A percentile compares a stretch with the other conserved stretches of the same genome.
Conservation (phyloP, 2,329 filamentous ascomycete species). For the Pestalotiopsis sp. region DNA sequence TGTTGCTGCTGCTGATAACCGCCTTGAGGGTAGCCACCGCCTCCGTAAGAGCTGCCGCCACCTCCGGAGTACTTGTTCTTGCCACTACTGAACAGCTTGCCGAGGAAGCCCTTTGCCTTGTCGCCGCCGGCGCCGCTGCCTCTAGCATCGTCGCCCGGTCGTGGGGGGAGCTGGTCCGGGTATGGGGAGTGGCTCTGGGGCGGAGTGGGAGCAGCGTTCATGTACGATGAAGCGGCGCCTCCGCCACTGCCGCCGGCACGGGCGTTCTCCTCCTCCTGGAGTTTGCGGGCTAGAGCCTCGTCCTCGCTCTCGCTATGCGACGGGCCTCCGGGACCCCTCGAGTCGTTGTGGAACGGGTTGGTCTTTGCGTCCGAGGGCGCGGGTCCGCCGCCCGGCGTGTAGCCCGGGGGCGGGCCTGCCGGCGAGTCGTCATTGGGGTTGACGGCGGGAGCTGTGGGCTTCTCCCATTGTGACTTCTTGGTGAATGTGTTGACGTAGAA, state of each 20-base stretch:
- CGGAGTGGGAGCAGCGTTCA: slow-evolving; percentile 30
- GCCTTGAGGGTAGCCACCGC: slow-evolving; percentile 33
- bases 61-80: slow-evolving; percentile 33
- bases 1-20: slow-evolving; percentile 34
- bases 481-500: slow-evolving; percentile 92
- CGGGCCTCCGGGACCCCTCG: slow-evolving; percentile 19
- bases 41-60: slow-evolving; percentile 23
- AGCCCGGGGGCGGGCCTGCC: slow-evolving; percentile 69
- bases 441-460: slow-evolving; percentile 71
- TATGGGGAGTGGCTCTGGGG: slow-evolving; percentile 32
- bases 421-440: slow-evolving; percentile 49
- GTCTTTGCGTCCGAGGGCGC: slow-evolving; percentile 60
- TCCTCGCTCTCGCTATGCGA: slow-evolving; percentile 17
- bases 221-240: slow-evolving; percentile 36
- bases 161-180: slow-evolving; percentile 47
- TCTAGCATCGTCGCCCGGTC: slow-evolving; percentile 22
- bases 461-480: slow-evolving; percentile 90
- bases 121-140: slow-evolving; percentile 32
- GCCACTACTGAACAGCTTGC: slow-evolving; percentile 34
- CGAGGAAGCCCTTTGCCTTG: slow-evolving; percentile 43
- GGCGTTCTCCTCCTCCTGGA: slow-evolving; percentile 84
- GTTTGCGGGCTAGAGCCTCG: slow-evolving; percentile 66
- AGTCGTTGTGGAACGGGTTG: slow-evolving; percentile 67
- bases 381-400: slow-evolving; percentile 54
- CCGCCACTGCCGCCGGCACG: slow-evolving; percentile 43